These are phyloP conservation scores for Sarocladiaceae sp. DNA, from an alignment of 2,329 filamentous ascomycete genomes.

Conservation along the genomic window DNA sequence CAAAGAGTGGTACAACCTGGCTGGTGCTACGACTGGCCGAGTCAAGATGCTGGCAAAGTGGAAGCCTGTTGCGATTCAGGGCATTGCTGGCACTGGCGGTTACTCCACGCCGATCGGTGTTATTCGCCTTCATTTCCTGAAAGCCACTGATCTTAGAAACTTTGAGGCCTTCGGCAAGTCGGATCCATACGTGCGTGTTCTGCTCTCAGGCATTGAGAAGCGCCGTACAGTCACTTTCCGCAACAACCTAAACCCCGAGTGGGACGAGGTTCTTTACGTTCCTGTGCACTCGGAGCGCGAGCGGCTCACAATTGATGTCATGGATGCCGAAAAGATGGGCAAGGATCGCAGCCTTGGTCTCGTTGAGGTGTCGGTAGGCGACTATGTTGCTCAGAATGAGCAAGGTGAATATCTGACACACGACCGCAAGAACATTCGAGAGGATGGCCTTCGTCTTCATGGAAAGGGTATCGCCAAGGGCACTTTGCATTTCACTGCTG, in stretches of 20 bases:
- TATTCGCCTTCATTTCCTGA: slow-evolving; percentile 88
- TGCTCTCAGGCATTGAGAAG: slow-evolving; percentile 87
- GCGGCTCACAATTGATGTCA: slow-evolving; percentile 83
- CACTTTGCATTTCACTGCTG: slow-evolving; percentile 71
- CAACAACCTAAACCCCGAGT: slow-evolving; percentile 92
- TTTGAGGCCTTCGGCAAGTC: slow-evolving; percentile 95
- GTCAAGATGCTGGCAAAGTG: slow-evolving; percentile 90
- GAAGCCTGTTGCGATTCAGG: slow-evolving; percentile 88
- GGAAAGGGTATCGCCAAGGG: slow-evolving; percentile 75
- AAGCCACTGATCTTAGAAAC: slow-evolving; percentile 79
- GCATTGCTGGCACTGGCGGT: slow-evolving; percentile 75
- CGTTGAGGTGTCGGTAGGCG: slow-evolving; percentile 69
- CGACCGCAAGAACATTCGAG: slow-evolving; percentile 66
- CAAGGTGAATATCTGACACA: slow-evolving; percentile 77
- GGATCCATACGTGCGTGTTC: slow-evolving; percentile 85
- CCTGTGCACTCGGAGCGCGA: slow-evolving; percentile 83
- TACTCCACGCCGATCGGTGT: slow-evolving; percentile 94
- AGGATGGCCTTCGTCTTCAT: slow-evolving; percentile 69
- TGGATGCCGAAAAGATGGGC: slow-evolving; percentile 91
- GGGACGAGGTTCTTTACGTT: slow-evolving; percentile 93
- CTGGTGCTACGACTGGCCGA: slow-evolving; percentile 75
- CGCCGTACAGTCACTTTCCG: slow-evolving; percentile 91
- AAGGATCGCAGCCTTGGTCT: slow-evolving; percentile 86
- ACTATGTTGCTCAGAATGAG: slow-evolving; percentile 75
- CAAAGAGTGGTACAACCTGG: slow-evolving; percentile 92